These are phyloP conservation scores for Fraxinus platypoda DNA, from an alignment of 305 asterid genomes.

Conservation along the genomic window DNA sequence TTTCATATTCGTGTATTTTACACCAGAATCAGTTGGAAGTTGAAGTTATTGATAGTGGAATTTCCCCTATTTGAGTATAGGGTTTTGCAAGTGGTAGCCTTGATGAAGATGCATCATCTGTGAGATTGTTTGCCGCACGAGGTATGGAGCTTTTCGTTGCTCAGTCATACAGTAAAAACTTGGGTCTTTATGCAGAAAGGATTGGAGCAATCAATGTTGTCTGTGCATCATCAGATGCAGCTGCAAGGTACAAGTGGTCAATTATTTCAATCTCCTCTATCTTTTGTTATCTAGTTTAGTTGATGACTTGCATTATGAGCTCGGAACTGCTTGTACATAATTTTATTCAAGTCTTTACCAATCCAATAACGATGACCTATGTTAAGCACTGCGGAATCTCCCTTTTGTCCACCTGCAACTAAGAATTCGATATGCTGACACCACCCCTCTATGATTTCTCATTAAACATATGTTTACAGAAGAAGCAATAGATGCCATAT, in stretches of 20 bases:
- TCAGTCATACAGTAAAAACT: slow-evolving; percentile 92
- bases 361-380: neutral
- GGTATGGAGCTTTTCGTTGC: slow-evolving; percentile 94
- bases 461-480: neutral
- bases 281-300: neutral
- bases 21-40: slow-evolving; percentile 11
- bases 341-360: neutral
- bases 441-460: neutral
- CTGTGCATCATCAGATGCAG: slow-evolving; percentile 79
- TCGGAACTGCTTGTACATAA: neutral
- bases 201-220: slow-evolving; percentile 94
- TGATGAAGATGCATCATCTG: slow-evolving; percentile 89
- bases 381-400: neutral
- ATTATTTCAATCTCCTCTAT: slow-evolving; percentile 7
- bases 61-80: slow-evolving; percentile 38
- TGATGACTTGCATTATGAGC: neutral
- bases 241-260: slow-evolving; percentile 55
- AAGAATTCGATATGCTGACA: neutral
- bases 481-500: neutral
- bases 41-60: slow-evolving; percentile 15
- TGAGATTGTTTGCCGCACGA: slow-evolving; percentile 87
- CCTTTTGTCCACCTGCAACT: neutral
- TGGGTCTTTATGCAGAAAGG: slow-evolving; percentile 96
- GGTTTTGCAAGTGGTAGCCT: slow-evolving; percentile 99
- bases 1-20: slow-evolving; percentile 5